Base-by-base conservation (phyloP, 768 basidiomycete genomes). In the Tephrocybe sp. region DNA sequence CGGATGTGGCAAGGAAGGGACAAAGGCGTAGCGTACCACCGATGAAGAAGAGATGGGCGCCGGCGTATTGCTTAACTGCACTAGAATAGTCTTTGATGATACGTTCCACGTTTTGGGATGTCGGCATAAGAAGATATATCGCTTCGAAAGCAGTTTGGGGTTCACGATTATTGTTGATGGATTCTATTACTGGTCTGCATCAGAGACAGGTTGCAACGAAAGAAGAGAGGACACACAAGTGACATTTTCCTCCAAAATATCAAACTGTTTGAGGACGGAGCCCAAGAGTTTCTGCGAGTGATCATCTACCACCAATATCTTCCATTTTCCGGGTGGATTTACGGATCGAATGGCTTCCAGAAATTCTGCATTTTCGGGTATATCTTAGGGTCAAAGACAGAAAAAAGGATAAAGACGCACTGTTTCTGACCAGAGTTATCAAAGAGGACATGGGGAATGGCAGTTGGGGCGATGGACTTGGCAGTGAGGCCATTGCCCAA, bases 281-380 rank as follows among this genome's bases (percentile, higher is more conserved):
- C 85, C 80, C 40, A 99, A 69, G 48, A 98, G 72, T 65, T 79
- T 83, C 68, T 94, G 87, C 20, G 94, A 87, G 69, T 91, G 82
- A 57, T 94, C 92, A 67, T 99, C 97, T 47, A 98, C 89, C 52
- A 99, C 93, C 39, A 98, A 82, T 59, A 97, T 89, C 81, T 99
- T 99, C 97, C 97, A 99, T 78, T 83, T 74, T 51, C 82, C 83
- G 16, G 87, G 84, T 2, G 95, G 91, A 63, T 87, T 83, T 41
- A 92, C 91, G 39, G 90, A 89, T 66, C 89, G 80, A 61, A 96
- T 87, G 14, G 89, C 85, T 43, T 92, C 89, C 54, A 95, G 77
- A 66, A 95, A 93, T 65, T 88, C 92, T 95, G 61, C 23, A 22
- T 41, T 38, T 40, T 33, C 44, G 40, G 43, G 50, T 20, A 22